Conservation (phyloP, 2,329 filamentous ascomycete genomes). For the Exophiala phaeomuriformis region DNA sequence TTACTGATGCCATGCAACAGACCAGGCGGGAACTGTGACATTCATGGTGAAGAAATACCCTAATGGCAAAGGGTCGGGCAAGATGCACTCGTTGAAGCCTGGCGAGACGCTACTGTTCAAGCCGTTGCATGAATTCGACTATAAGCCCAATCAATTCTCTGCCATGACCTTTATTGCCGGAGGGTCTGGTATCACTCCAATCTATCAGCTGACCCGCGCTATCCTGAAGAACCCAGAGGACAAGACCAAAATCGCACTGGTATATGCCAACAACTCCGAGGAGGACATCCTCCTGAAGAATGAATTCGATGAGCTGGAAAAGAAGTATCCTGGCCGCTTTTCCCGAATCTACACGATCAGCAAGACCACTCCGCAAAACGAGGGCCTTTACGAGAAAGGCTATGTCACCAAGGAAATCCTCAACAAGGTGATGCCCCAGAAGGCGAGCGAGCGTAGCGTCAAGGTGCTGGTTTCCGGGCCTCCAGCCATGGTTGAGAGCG, state of each 20-base stretch:
- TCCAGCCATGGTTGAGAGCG: slow-evolving; percentile 55
- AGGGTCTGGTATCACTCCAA: slow-evolving; percentile 65
- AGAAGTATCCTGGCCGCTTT: slow-evolving; percentile 49
- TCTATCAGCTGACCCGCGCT: slow-evolving; percentile 57
- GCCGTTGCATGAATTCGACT: slow-evolving; percentile 49
- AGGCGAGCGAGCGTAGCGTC: slow-evolving; percentile 24
- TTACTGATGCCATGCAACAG: slow-evolving; percentile 29
- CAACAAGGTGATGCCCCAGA: slow-evolving; percentile 41
- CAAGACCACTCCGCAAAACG: slow-evolving; percentile 31
- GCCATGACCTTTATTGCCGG: slow-evolving; percentile 60
- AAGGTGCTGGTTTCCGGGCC: slow-evolving; percentile 66
- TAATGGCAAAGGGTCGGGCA: slow-evolving; percentile 54
- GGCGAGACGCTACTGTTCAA: slow-evolving; percentile 56
- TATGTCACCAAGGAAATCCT: slow-evolving; percentile 53
- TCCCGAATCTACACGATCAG: slow-evolving; percentile 53
- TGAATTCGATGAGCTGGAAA: slow-evolving; percentile 49
- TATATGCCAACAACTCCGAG: slow-evolving; percentile 61
- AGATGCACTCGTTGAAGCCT: slow-evolving; percentile 59
- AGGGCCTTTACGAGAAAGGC: slow-evolving; percentile 45
- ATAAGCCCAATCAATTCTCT: slow-evolving; percentile 44
- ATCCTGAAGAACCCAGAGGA: slow-evolving; percentile 58
- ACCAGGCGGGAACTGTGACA: slow-evolving; percentile 53
- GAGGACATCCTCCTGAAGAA: slow-evolving; percentile 53
- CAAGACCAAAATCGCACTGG: slow-evolving; percentile 54
- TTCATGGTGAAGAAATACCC: slow-evolving; percentile 64